Percentiles rank a stretch among this genome's conserved stretches.
Conservation (phyloP, 139 green algal genomes). For the Dunaliella sp. region DNA sequence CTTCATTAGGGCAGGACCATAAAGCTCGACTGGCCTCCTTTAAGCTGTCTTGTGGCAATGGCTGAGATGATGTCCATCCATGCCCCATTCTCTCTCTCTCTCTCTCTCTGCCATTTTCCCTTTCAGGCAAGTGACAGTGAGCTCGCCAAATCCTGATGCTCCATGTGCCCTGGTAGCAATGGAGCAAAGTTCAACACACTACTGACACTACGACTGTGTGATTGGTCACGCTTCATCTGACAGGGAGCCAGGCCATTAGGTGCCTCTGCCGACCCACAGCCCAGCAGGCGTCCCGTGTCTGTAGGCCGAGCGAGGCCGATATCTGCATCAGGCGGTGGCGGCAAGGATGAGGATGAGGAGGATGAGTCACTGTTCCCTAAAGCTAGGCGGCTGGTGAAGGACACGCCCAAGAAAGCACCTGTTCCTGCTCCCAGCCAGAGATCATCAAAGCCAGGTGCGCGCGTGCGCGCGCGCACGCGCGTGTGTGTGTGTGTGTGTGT, state of each 20-base stretch:
- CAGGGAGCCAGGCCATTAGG: not conserved
- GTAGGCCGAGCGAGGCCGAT: not conserved
- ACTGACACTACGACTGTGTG: not conserved
- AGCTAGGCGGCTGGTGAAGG: conserved; percentile 12
- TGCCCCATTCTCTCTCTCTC: not conserved
- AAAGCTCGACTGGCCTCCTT: no score
- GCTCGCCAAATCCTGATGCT: not conserved
- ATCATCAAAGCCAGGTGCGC: not conserved
- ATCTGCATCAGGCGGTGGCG: not conserved
- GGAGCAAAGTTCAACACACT: not conserved
- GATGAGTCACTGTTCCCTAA: conserved; percentile 11
- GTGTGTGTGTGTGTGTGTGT: no score
- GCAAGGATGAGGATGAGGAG: conserved; percentile 2
- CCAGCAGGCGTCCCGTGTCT: not conserved
- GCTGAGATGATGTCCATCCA: no score
- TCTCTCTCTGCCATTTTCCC: not conserved
- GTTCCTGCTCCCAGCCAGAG: not conserved
- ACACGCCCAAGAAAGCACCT: not conserved
- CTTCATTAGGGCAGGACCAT: no score
- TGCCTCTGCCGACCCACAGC: not conserved
- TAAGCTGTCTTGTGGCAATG: no score
- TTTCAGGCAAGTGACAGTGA: not conserved
- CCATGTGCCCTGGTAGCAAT: not conserved
- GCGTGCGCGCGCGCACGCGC: no score
- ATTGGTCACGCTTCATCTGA: not conserved